Percentiles rank a stretch among this genome's conserved stretches.
These are phyloP conservation scores for Aureobasidium sp. DNA, from an alignment of 2,329 filamentous ascomycete genomes.

Conservation along the genomic window DNA sequence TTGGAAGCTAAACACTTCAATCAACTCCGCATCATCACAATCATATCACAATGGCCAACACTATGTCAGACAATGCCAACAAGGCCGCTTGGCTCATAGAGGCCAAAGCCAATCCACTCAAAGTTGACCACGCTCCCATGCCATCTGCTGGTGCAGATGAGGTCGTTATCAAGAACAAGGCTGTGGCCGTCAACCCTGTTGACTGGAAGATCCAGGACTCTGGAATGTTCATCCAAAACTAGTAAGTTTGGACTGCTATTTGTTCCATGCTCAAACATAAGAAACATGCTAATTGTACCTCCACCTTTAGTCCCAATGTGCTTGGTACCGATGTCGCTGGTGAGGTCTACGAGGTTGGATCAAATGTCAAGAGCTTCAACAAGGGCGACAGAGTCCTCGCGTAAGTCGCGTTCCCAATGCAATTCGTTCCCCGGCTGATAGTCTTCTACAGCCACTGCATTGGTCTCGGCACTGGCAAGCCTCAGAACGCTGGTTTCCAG, in stretches of 20 bases:
- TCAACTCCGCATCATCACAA: background rate
- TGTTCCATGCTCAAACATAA: too few species aligned
- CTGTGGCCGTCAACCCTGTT: constrained; percentile 34
- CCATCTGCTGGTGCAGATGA: constrained; percentile 28
- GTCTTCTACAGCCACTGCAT: constrained; percentile 1
- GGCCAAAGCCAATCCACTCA: constrained; percentile 17
- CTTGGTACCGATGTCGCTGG: constrained; percentile 30
- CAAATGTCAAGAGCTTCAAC: constrained; percentile 41
- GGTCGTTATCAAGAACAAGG: constrained; percentile 31
- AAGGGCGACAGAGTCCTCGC: constrained; percentile 45
- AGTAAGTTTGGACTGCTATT: background rate
- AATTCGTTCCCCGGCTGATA: background rate
- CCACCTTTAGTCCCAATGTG: background rate
- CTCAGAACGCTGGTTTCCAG: constrained; percentile 24
- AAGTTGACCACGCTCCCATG: constrained; percentile 25
- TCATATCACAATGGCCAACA: constrained; percentile 15
- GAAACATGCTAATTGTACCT: background rate
- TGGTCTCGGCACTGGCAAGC: constrained; percentile 14
- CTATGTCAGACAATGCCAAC: constrained; percentile 13
- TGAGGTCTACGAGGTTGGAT: constrained; percentile 32
- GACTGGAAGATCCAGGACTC: constrained; percentile 33
- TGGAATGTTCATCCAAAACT: constrained; percentile 28
- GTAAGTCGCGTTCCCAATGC: background rate
- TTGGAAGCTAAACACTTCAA: background rate
- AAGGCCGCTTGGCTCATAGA: constrained; percentile 19